A percentile compares a stretch with the other conserved stretches of the same genome.
These are phyloP conservation scores for Pseudogymnoascus sp. DNA, from an alignment of 2,329 filamentous ascomycete genomes.

Conservation along the genomic window DNA sequence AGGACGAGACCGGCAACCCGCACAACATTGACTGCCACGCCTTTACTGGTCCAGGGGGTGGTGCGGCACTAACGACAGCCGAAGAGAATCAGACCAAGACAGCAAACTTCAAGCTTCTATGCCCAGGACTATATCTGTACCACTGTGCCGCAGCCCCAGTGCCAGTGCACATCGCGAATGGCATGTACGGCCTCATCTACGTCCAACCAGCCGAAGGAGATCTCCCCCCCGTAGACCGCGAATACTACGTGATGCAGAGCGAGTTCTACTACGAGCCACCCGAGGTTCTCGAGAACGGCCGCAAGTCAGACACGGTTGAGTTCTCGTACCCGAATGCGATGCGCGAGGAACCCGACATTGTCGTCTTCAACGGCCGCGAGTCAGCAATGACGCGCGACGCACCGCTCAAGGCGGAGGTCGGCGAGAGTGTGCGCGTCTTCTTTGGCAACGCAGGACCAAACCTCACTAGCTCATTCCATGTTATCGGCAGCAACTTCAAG, in stretches of 20 bases:
- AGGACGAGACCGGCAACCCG: constrained; percentile 27
- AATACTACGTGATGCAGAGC: constrained; percentile 33
- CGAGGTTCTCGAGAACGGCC: constrained; percentile 26
- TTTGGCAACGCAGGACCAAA: constrained; percentile 31
- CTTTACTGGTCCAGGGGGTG: constrained; percentile 29
- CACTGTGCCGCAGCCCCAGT: constrained; percentile 31
- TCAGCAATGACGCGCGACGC: constrained; percentile 25
- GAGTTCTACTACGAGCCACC: constrained; percentile 32
- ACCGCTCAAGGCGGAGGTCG: constrained; percentile 25
- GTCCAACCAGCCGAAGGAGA: constrained; percentile 27
- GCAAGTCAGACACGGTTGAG: constrained; percentile 24
- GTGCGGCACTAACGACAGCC: constrained; percentile 27
- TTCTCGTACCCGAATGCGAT: constrained; percentile 30
- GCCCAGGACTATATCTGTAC: constrained; percentile 28
- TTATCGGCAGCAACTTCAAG: constrained; percentile 26
- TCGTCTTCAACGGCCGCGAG: constrained; percentile 30
- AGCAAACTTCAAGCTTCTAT: constrained; percentile 25
- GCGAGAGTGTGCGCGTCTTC: constrained; percentile 29
- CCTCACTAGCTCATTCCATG: constrained; percentile 28
- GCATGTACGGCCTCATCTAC: constrained; percentile 32
- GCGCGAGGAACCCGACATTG: constrained; percentile 26
- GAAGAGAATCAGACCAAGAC: constrained; percentile 28
- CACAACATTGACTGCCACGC: constrained; percentile 32
- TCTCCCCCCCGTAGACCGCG: constrained; percentile 26
- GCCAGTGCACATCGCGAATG: constrained; percentile 31